phyloP scores from a whole-genome alignment of 108 stramenopile genomes.

The Cylindrotheca fusiformis region DNA sequence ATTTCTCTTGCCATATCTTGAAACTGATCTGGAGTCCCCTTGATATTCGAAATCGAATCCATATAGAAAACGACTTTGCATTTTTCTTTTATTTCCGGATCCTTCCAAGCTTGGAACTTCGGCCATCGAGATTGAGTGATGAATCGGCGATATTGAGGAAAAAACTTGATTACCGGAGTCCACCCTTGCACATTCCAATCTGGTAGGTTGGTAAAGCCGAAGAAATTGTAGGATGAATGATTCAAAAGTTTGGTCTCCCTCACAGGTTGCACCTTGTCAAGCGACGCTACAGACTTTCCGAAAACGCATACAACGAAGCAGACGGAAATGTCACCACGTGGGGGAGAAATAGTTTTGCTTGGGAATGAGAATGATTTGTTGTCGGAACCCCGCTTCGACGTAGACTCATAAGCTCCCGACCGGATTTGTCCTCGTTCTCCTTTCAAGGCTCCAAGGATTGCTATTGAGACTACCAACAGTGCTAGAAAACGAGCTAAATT shows the following conservation, averaged over 20 bases:
- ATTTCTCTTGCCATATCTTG: slow-evolving; percentile 8
- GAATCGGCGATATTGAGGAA: slow-evolving; percentile 12
- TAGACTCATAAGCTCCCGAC: too few relatives aligned
- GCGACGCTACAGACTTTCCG: not conserved
- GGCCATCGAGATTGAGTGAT: slow-evolving; percentile 24
- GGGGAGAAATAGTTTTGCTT: too few relatives aligned
- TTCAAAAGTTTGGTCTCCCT: not conserved
- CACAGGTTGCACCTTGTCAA: not conserved
- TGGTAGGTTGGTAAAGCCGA: slow-evolving; percentile 26
- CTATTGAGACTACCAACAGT: too few relatives aligned
- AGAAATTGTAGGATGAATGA: slow-evolving; percentile 2
- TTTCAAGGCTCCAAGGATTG: too few relatives aligned
- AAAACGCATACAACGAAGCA: not conserved
- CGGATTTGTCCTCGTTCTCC: too few relatives aligned
- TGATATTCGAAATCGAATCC: slow-evolving; percentile 18
- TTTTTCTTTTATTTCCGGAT: not conserved
- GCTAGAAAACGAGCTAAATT: too few relatives aligned
- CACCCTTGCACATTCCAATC: not conserved
- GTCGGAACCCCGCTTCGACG: too few relatives aligned
- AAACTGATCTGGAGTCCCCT: slow-evolving; percentile 6
- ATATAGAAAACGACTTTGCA: slow-evolving; percentile 23
- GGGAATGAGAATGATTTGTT: too few relatives aligned
- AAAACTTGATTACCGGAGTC: slow-evolving; percentile 5
- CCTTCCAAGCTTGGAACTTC: slow-evolving; percentile 24
- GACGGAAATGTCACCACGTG: too few relatives aligned